Conservation (phyloP, 768 basidiomycete species). For the Termitomyces bulborhizus region DNA sequence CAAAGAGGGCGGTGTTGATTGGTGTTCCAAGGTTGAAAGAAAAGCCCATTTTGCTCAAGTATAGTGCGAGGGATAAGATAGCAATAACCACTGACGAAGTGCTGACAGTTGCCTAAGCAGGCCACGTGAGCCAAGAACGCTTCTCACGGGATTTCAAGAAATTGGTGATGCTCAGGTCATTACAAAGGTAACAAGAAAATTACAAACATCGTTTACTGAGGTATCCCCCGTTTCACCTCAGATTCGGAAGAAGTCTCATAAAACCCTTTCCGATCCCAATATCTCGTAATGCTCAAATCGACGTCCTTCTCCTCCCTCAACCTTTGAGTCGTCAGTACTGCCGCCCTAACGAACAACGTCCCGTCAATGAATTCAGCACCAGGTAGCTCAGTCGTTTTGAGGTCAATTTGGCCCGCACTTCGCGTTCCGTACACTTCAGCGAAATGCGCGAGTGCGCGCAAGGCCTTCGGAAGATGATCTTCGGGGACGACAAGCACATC, state of each 20-base stretch:
- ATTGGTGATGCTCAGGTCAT: neutral
- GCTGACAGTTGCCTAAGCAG: too few relatives aligned
- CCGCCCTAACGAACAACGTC: constrained; percentile 48
- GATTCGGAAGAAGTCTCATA: neutral
- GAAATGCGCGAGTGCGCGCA: constrained; percentile 32
- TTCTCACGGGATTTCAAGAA: too few relatives aligned
- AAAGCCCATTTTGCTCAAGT: constrained; percentile 25
- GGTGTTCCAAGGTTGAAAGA: constrained; percentile 60
- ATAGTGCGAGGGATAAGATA: neutral
- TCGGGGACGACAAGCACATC: constrained; percentile 50
- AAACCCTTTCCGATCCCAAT: constrained; percentile 21
- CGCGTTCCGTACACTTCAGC: constrained; percentile 22
- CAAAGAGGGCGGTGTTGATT: constrained; percentile 69
- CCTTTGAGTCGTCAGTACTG: constrained; percentile 40
- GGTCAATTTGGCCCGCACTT: constrained; percentile 17
- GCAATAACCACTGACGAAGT: neutral
- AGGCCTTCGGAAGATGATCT: constrained; percentile 37
- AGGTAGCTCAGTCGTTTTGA: constrained; percentile 27
- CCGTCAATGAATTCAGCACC: constrained; percentile 48
- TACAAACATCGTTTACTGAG: neutral
- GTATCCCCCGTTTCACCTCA: neutral
- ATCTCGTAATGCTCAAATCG: constrained; percentile 10
- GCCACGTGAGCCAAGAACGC: neutral
- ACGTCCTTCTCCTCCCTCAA: constrained; percentile 23
- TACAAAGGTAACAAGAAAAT: neutral